Evolutionary conservation across 495 filamentous ascomycete genomes (phyloP).

Genomic region (Aspergillus egyptiacus): DNA sequence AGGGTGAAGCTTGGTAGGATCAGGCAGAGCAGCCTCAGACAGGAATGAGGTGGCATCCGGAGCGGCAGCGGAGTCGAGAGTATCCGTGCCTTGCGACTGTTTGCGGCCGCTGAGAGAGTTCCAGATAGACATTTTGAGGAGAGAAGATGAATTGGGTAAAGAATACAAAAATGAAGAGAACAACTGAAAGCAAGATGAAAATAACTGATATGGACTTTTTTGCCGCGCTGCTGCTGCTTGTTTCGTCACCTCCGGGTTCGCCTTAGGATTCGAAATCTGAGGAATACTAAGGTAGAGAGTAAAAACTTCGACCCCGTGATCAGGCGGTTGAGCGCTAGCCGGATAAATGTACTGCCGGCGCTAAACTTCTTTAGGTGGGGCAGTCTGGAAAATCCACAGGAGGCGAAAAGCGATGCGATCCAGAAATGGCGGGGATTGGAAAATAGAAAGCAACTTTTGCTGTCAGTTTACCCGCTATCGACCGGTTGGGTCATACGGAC

Average conservation of each 20-base stretch:
- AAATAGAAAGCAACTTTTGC: conserved; percentile 9
- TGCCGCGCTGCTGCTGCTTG: conserved; percentile 21
- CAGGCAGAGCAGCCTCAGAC: conserved; percentile 59
- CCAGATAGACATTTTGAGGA: conserved; percentile 71
- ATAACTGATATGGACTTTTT: conserved; percentile 22
- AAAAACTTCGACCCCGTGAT: conserved; percentile 46
- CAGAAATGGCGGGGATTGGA: conserved; percentile 19
- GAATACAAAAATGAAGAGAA: conserved; percentile 21
- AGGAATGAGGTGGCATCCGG: conserved; percentile 83
- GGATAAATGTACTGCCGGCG: conserved; percentile 25
- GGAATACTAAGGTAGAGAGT: conserved; percentile 23
- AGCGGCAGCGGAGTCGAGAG: conserved; percentile 62
- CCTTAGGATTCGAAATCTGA: conserved; percentile 12
- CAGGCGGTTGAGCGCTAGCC: conserved; percentile 9
- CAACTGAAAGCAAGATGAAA: conserved; percentile 14
- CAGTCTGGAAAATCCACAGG: conserved; percentile 28
- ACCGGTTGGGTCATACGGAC: conserved; percentile 8
- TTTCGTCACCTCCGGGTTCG: conserved; percentile 3
- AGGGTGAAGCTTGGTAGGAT: conserved; percentile 86
- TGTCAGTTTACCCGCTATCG: conserved; percentile 4
- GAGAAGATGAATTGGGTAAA: conserved; percentile 15
- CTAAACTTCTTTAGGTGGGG: conserved; percentile 24
- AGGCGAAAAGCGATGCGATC: conserved; percentile 15
- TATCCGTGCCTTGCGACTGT: conserved; percentile 51
- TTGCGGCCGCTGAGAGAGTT: conserved; percentile 81